Conservation (phyloP, 2,329 filamentous ascomycete genomes). For the Colletotrichum abscissum region DNA sequence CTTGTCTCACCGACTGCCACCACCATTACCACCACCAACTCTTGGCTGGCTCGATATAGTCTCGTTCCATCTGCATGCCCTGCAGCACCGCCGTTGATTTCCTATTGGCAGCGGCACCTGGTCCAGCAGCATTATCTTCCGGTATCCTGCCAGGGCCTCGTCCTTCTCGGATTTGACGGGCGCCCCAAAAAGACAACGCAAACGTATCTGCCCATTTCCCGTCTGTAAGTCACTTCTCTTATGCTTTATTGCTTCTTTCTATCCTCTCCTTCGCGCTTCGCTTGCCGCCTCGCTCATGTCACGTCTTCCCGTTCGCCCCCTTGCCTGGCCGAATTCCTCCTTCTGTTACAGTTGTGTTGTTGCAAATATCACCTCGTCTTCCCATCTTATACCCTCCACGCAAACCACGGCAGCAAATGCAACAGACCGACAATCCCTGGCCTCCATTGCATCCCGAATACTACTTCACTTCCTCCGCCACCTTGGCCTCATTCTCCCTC, state of each 20-base stretch:
- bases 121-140: neutral
- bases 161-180: constrained; percentile 23
- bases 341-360: neutral
- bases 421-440: neutral
- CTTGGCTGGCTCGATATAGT: constrained; percentile 23
- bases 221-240: constrained; percentile 1
- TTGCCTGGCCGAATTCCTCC: neutral
- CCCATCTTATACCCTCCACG: neutral
- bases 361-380: neutral
- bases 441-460: neutral
- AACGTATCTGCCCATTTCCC: constrained; percentile 2
- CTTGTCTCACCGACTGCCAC: neutral
- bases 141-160: neutral
- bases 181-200: neutral
- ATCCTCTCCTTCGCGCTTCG: neutral
- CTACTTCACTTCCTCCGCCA: neutral
- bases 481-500: neutral
- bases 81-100: constrained; percentile 18
- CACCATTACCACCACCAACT: constrained; percentile 8
- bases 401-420: neutral
- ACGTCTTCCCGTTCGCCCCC: neutral
- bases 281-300: neutral
- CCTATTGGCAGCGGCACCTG: constrained; percentile 22
- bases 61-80: constrained; percentile 30
- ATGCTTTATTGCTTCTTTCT: neutral